Conservation (phyloP, 73 alveolate species). For the Paramecium primaurelia region DNA sequence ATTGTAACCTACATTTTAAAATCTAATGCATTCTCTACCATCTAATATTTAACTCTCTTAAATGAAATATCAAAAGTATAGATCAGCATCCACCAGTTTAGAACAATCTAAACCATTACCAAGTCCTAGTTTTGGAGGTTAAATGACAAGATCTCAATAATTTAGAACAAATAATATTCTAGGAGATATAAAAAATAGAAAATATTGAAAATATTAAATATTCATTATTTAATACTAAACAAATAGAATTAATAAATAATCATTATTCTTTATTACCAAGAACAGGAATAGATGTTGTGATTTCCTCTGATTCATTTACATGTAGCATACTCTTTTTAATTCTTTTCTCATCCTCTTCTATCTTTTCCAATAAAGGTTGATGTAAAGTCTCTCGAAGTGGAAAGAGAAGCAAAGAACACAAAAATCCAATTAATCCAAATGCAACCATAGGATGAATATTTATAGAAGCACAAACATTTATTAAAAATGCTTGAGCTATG, state of each 20-base stretch:
- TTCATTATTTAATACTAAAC: neutral
- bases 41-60: neutral
- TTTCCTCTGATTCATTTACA: neutral
- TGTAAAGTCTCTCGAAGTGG: constrained; percentile 50
- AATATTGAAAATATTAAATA: neutral
- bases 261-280: neutral
- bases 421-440: constrained; percentile 27
- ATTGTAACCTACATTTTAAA: neutral
- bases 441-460: constrained; percentile 50
- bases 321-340: neutral
- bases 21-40: neutral
- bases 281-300: neutral
- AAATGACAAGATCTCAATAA: neutral
- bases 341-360: neutral
- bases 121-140: neutral
- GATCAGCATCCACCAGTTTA: neutral
- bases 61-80: neutral
- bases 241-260: neutral
- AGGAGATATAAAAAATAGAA: neutral
- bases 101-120: neutral
- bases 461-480: neutral
- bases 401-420: neutral
- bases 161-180: neutral
- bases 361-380: constrained; percentile 31
- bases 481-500: constrained; percentile 32